Evolutionary conservation across 2,329 filamentous ascomycete genomes (phyloP).

Genomic region (Myriosclerotinia duriaeana): DNA sequence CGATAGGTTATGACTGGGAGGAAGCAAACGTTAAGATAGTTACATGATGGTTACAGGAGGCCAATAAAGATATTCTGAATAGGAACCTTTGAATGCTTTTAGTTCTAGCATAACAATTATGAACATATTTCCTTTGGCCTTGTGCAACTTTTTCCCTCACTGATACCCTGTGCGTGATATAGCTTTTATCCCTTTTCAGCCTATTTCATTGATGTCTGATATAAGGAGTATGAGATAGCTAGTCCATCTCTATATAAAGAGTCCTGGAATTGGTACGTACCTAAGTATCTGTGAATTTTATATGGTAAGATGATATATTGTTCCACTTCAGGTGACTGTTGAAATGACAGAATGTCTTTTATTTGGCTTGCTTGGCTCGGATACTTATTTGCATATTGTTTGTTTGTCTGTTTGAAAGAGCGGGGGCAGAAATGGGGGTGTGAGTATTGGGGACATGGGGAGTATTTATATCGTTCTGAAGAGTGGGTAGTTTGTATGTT

Average conservation of each 20-base stretch:
- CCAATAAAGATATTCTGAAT: conserved; percentile 5
- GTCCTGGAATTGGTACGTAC: background rate
- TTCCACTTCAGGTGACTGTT: no score
- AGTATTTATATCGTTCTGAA: no score
- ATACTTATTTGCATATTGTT: no score
- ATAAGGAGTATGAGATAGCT: background rate
- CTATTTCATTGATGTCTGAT: no score
- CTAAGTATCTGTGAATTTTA: background rate
- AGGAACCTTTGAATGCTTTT: conserved; percentile 9
- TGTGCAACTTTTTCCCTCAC: background rate
- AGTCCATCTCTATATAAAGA: background rate
- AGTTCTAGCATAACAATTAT: conserved; percentile 1
- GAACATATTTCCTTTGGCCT: background rate
- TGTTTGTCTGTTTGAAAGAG: no score
- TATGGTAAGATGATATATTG: no score
- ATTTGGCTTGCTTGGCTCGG: no score
- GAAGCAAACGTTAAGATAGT: conserved; percentile 9
- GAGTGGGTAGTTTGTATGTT: no score
- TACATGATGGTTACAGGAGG: conserved; percentile 13
- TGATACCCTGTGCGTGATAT: background rate
- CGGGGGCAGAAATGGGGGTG: no score
- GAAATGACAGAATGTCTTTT: no score
- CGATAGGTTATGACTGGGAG: conserved; percentile 15
- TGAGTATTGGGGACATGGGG: no score
- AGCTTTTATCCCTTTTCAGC: background rate